Conservation (phyloP, 1,139 yeast species). For the Pneumocystis carinii region DNA sequence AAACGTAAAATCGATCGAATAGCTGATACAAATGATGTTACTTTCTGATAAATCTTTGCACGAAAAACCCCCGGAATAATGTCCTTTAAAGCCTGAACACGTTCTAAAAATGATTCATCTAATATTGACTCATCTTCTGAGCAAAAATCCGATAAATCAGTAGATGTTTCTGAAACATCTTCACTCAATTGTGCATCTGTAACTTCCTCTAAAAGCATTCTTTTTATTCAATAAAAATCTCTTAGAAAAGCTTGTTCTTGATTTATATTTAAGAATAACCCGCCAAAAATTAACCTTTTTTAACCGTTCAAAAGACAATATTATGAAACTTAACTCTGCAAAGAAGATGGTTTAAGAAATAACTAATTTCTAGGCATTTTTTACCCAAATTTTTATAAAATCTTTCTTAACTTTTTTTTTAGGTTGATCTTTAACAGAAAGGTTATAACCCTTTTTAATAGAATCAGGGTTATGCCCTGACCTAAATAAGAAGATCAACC, state of each 20-base stretch:
- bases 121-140: neutral
- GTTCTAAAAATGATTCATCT: constrained; percentile 62
- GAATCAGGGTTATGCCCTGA: no score
- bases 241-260: no score
- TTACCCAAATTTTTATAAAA: neutral
- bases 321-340: no score
- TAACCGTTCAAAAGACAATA: no score
- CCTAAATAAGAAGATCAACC: no score
- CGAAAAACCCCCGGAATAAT: constrained; percentile 83
- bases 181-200: neutral
- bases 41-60: constrained; percentile 27
- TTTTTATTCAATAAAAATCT: neutral
- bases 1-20: constrained; percentile 34
- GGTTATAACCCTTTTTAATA: no score
- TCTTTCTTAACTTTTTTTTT: neutral
- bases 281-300: no score
- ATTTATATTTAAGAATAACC: no score
- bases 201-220: neutral
- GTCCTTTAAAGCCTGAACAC: constrained; percentile 82
- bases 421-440: no score
- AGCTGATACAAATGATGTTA: constrained; percentile 17
- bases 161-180: neutral
- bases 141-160: neutral
- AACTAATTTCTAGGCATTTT: no score
- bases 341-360: no score